Conservation (phyloP, 306 rosid species). For the Ormosia semicastrata region DNA sequence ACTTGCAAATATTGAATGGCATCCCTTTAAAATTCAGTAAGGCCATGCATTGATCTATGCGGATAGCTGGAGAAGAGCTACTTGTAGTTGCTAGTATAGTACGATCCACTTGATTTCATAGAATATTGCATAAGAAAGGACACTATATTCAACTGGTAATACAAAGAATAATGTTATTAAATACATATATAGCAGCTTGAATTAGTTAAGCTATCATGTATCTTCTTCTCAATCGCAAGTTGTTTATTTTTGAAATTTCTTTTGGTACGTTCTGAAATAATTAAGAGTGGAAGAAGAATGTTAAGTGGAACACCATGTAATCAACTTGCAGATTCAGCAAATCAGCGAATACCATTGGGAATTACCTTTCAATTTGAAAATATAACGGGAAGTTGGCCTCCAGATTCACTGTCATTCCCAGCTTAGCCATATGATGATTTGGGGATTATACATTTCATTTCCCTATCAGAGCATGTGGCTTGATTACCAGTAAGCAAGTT, state of each 20-base stretch:
- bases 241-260: background rate
- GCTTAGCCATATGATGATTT: slow-evolving; percentile 2
- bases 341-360: background rate
- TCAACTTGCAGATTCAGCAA: slow-evolving; percentile 14
- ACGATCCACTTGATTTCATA: slow-evolving; percentile 29
- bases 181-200: background rate
- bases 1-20: slow-evolving; percentile 19
- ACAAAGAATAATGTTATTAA: background rate
- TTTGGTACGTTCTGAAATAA: background rate
- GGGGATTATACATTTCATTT: slow-evolving; percentile 4
- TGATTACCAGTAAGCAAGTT: slow-evolving; percentile 7
- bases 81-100: slow-evolving; percentile 27
- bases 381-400: background rate
- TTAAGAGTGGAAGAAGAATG: background rate
- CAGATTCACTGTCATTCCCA: background rate
- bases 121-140: slow-evolving; percentile 26
- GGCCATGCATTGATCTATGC: slow-evolving; percentile 22
- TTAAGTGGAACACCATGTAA: background rate
- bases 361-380: background rate
- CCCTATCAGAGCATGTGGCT: background rate
- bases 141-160: slow-evolving; percentile 8
- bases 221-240: slow-evolving; percentile 7
- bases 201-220: background rate
- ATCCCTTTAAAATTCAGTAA: slow-evolving; percentile 9
- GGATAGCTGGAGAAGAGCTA: slow-evolving; percentile 1